Base-by-base conservation (phyloP, 148 eudicot species). In the Cornus suecica region DNA sequence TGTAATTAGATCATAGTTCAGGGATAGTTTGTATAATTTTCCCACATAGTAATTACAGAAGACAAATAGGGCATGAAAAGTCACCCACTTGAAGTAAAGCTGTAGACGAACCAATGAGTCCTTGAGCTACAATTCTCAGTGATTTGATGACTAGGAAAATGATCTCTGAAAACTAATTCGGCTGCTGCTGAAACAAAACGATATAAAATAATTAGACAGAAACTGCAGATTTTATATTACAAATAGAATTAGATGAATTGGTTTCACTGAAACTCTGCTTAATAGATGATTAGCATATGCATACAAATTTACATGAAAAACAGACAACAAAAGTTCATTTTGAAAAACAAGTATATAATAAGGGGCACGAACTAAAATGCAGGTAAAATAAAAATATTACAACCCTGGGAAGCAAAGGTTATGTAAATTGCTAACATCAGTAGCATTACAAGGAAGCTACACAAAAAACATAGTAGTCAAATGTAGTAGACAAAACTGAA, bases 181-280 rank as follows among this genome's bases (percentile, higher is more conserved):
- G 80, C 45, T 71, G 83, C 86, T 76, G 82, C 80, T 76, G 70
- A 28, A 37, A 22, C 60, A 29, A 26, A 67, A 42, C 31, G 41
- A n/a, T n/a, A 42, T 8, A n/a, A 63, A 67, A 37, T 11, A 60
- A 4, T 56, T 20, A 66, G 63, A 56, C 18, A 3, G 62, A 18
- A 58, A 58, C 22, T 58, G 22, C 62, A 58, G 24, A 58, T 58
- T 58, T 20, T 25, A 11, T 11, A 13, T 48, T 11, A 48, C 15
- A 48, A 48, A 48, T 16, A 16, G 15, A 48, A 48, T 1, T 14
- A 58, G 62, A 22, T 58, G 62, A 56, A 56, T 16, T 10, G 61
- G 16, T 22, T 10, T 3, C 61, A 56, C 22, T 16, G n/a, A 18
- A n/a, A 3, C 22, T 58, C 24, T 58, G 24, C 20, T 13, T 48